Evolutionary conservation across 108 stramenopile species (phyloP), one percentile per base, ranked within the genome.

Genomic region (Stephanodiscus minutulus): DNA sequence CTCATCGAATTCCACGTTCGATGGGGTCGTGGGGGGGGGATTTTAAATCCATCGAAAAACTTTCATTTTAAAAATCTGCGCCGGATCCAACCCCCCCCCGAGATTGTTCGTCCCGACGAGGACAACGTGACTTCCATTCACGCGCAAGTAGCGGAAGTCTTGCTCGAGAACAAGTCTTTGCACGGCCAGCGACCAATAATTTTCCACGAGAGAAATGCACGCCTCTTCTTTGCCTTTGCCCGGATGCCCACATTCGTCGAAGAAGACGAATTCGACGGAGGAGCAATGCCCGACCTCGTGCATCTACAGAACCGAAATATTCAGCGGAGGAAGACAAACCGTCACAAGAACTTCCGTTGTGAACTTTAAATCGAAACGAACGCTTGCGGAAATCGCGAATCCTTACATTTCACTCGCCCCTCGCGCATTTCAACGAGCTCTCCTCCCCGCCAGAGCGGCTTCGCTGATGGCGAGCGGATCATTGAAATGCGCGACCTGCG

Each of bases 401-500:
- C 0, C 55, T 13, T n/a, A 27, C 25, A 56, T 56, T 29, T 37
- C 59, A 5, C 35, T 60, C 35, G 36, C 37, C 12, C 59, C 59
- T 60, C 35, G 4, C 0, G 21, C 59, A 22, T 43, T 60, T 17
- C 59, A 60, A 60, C 0, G 18, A 29, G 59, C 59, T 35, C 36
- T 60, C 20, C 1, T 21, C n/a, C 36, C 59, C 11, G 11, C 35
- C 31, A 60, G 36, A 21, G 36, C 59, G 17, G 28, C 59, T 43
- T 35, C 36, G 18, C 59, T 60, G 37, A 20, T 39, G 0, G 35
- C 28, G 18, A 37, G 59, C 35, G 59, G 36, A 21, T 41, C 36
- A 8, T 60, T 60, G 59, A 41, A 60, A 35, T 60, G 59, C 11
- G 12, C 0, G 5, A 60, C 28, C 59, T 60, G 59, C 59, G 59